Evolutionary conservation across 495 filamentous ascomycete species (phyloP).

Genomic region (Bacidia rubella): DNA sequence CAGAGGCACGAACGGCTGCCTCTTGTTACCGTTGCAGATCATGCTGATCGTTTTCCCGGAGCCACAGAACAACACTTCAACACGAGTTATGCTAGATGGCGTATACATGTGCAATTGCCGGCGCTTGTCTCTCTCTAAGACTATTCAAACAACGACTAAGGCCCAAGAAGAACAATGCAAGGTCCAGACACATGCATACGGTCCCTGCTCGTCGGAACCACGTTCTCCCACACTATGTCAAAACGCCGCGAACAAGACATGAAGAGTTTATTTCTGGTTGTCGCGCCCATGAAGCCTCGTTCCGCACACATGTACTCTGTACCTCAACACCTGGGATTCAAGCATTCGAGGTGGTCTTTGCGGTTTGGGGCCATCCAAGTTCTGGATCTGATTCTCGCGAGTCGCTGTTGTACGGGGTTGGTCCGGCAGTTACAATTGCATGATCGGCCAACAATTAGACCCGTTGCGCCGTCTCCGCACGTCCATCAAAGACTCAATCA

Average conservation of each 20-base stretch:
- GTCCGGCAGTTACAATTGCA: background rate
- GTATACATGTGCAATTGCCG: background rate
- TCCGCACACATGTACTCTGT: background rate
- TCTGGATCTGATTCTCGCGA: background rate
- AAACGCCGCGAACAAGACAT: background rate
- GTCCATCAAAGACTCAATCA: background rate
- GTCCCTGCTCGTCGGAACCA: background rate
- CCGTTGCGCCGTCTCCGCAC: background rate
- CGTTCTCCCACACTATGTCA: background rate
- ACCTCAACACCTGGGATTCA: background rate
- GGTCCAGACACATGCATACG: conserved; percentile 2
- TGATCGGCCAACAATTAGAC: background rate
- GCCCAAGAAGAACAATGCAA: background rate
- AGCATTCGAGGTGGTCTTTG: too few relatives aligned
- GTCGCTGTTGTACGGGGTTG: background rate
- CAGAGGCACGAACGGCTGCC: background rate
- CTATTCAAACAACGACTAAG: background rate
- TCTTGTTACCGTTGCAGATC: conserved; percentile 2
- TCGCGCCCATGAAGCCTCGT: background rate
- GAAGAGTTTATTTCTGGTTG: background rate
- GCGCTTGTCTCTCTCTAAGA: background rate
- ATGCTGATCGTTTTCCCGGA: background rate
- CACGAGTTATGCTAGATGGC: background rate
- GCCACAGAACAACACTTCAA: background rate
- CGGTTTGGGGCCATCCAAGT: background rate